Evolutionary conservation across 1,139 yeast genomes (phyloP).

Genomic region (Wickerhamomyces sp.): DNA sequence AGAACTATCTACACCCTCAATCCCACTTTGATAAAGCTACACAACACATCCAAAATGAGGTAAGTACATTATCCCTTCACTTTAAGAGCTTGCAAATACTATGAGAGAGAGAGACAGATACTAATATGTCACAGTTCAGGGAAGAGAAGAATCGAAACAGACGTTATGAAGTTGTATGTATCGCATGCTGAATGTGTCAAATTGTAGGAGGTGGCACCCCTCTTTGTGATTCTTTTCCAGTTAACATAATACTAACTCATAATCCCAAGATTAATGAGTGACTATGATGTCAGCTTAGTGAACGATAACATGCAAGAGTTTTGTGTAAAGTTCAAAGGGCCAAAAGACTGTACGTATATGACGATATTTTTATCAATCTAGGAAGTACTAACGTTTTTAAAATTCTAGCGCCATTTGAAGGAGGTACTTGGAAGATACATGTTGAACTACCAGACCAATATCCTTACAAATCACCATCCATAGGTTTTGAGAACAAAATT

Average conservation of each 20-base stretch:
- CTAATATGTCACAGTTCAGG: slow-evolving; percentile 26
- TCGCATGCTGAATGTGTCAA: not conserved
- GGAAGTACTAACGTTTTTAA: not conserved
- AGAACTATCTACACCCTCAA: too few relatives aligned
- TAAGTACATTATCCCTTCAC: too few relatives aligned
- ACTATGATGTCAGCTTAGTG: slow-evolving; percentile 80
- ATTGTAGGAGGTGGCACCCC: not conserved
- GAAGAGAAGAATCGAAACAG: slow-evolving; percentile 89
- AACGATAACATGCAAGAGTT: slow-evolving; percentile 92
- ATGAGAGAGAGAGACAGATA: not conserved
- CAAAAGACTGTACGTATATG: slow-evolving; percentile 52
- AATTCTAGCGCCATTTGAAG: slow-evolving; percentile 64
- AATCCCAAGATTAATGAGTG: slow-evolving; percentile 69
- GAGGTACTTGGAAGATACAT: slow-evolving; percentile 87
- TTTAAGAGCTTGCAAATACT: too few relatives aligned
- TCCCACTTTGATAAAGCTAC: too few relatives aligned
- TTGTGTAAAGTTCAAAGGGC: slow-evolving; percentile 82
- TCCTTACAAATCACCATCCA: slow-evolving; percentile 93
- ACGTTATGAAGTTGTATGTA: slow-evolving; percentile 85
- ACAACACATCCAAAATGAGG: too few relatives aligned
- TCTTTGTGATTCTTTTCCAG: not conserved
- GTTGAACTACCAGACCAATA: slow-evolving; percentile 95
- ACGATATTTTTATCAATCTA: not conserved
- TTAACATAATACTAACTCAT: not conserved
- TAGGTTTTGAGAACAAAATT: slow-evolving; percentile 87